Evolutionary conservation across 495 filamentous ascomycete genomes (phyloP), one percentile per base, ranked within the genome.

Genomic region (Glutinoglossum americanum): DNA sequence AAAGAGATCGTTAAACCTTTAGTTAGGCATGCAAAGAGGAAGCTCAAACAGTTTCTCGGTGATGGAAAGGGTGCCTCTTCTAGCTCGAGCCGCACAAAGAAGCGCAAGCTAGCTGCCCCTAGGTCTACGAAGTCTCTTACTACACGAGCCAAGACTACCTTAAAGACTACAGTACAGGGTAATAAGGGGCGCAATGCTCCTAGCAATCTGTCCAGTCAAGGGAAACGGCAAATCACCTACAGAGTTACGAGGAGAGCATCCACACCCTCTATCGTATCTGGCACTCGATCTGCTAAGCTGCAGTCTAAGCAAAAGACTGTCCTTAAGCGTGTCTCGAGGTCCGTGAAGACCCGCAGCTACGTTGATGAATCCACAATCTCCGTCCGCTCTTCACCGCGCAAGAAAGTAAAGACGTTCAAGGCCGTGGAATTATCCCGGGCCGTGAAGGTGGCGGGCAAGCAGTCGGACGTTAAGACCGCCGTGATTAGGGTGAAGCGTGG

Each of bases 381-480:
- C 25, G 17, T 53, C 26, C 49, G 49, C 28, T 27, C 28, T 17
- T 53, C 49, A 5, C 49, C 49, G 1, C 49, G 49, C 26, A 53
- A 53, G n/a, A 53, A 53, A 53, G 49, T 53, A 4, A 53, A 53
- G 49, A 53, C 49, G 1, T 53, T 53, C 49, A 53, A 53, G 28
- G 49, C 49, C 26, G 26, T 25, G 1, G 49, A 53, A 32, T n/a
- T 17, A 53, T 13, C 49, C 1, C 25, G 19, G 49, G 25, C 30
- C 15, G 37, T 41, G 13, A 1, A 28, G 28, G 23, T 13, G 0
- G 11, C 13, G 17, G n/a, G 23, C 4, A 53, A 32, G 28, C 47
- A 26, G 47, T 21, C n/a, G 21, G 6, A 19, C 3, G 3, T 51
- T 3, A 25, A 51, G 47, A 51, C 21, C 15, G n/a, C 47, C 3